phyloP scores from a whole-genome alignment of 129 eudicot genomes.

The Sambucus nigra region DNA sequence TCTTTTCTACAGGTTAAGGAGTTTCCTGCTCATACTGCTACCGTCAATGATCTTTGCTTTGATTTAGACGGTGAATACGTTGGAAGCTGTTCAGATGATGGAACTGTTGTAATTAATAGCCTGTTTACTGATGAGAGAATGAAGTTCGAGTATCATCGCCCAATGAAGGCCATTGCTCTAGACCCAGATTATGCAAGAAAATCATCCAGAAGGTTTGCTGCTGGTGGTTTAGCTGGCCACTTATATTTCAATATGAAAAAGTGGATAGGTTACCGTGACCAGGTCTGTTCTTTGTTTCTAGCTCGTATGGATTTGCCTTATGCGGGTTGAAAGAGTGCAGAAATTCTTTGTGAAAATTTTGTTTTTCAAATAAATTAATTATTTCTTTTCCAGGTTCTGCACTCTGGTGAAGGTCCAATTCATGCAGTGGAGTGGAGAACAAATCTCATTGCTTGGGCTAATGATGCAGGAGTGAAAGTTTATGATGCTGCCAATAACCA shows the following conservation, averaged over 20 bases:
- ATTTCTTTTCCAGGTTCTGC: conserved; percentile 51
- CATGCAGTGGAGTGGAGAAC: conserved; percentile 93
- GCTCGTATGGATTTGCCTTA: conserved; percentile 1
- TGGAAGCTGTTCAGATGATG: conserved; percentile 99
- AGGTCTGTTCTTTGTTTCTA: conserved; percentile 41
- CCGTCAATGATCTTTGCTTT: conserved; percentile 89
- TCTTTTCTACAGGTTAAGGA: conserved; percentile 63
- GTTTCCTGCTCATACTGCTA: conserved; percentile 71
- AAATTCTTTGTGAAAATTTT: neutral
- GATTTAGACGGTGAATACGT: conserved; percentile 82
- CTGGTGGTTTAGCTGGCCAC: conserved; percentile 98
- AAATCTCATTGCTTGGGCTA: conserved; percentile 97
- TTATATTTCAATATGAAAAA: conserved; percentile 62
- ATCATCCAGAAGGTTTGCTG: conserved; percentile 77
- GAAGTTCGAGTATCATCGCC: conserved; percentile 93
- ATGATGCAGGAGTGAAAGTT: conserved; percentile 91
- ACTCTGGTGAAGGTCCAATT: conserved; percentile 99
- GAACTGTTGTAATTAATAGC: conserved; percentile 79
- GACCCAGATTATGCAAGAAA: conserved; percentile 85
- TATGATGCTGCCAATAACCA: conserved; percentile 86
- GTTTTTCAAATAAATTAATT: conserved; percentile 1
- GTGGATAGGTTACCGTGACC: conserved; percentile 94
- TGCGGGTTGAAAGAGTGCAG: neutral
- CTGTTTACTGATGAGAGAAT: conserved; percentile 83
- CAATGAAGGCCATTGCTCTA: conserved; percentile 90